phyloP scores from a whole-genome alignment of 352 stramenopile genomes.

The Pythium utonaiense region DNA sequence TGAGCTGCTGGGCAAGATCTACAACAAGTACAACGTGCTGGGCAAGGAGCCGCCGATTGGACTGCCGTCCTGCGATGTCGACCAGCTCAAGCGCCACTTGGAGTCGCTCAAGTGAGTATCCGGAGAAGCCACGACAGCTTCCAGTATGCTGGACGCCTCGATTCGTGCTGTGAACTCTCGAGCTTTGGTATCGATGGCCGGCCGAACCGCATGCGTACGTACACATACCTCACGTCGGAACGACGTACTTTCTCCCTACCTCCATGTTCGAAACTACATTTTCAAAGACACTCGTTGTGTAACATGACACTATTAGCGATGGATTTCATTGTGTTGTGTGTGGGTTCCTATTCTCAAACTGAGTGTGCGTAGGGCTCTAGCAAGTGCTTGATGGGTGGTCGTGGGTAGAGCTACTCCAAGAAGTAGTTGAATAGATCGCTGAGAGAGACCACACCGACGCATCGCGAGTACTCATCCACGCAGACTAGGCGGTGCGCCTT shows the following conservation, averaged over 20 bases:
- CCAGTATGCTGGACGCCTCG: too few relatives aligned
- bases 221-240: background rate
- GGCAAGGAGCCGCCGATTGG: slow-evolving; percentile 79
- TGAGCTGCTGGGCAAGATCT: slow-evolving; percentile 78
- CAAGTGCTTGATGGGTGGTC: background rate
- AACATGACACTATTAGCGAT: background rate
- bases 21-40: slow-evolving; percentile 71
- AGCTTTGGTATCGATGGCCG: too few relatives aligned
- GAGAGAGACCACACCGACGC: slow-evolving; percentile 81
- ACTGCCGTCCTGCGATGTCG: slow-evolving; percentile 68
- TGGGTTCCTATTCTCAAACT: background rate
- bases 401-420: slow-evolving; percentile 50
- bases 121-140: too few relatives aligned
- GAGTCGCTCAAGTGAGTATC: slow-evolving; percentile 42
- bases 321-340: background rate
- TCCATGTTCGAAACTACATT: background rate
- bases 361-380: slow-evolving; percentile 7
- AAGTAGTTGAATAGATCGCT: slow-evolving; percentile 92
- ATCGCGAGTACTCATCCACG: slow-evolving; percentile 80
- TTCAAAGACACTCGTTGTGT: background rate
- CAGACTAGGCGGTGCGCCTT: slow-evolving; percentile 87
- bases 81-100: slow-evolving; percentile 76
- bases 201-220: background rate
- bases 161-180: too few relatives aligned
- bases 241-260: background rate